A percentile compares a stretch with the other conserved stretches of the same genome.
Conservation (phyloP, 2,329 filamentous ascomycete species). For the Fusarium clavum region DNA sequence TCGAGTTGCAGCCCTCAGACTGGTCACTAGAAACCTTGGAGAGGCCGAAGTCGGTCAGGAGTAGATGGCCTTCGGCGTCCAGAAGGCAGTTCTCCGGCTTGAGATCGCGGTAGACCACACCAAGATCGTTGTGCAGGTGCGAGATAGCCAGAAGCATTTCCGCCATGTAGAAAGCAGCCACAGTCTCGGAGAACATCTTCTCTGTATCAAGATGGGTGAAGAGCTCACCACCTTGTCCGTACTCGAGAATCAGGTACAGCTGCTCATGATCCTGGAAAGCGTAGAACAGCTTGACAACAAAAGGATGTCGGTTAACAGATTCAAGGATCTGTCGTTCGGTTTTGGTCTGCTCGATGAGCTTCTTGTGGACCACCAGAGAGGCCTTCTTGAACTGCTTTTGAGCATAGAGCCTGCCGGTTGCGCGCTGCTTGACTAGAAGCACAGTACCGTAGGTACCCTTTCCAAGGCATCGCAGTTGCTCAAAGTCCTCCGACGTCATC, state of each 20-base stretch:
- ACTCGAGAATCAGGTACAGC: slow-evolving; percentile 96
- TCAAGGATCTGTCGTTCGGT: slow-evolving; percentile 95
- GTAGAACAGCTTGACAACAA: slow-evolving; percentile 98
- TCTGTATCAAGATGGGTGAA: slow-evolving; percentile 95
- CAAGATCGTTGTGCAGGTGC: slow-evolving; percentile 90
- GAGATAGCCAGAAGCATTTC: slow-evolving; percentile 96
- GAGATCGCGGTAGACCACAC: slow-evolving; percentile 95
- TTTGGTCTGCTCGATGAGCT: slow-evolving; percentile 95
- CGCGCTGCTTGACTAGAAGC: slow-evolving; percentile 87
- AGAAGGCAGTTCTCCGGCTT: slow-evolving; percentile 98
- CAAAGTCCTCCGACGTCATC: slow-evolving; percentile 92
- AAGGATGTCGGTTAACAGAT: slow-evolving; percentile 94
- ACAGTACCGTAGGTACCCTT: slow-evolving; percentile 98
- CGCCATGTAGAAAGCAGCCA: slow-evolving; percentile 97
- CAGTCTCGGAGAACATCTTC: slow-evolving; percentile 92
- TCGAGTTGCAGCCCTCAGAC: slow-evolving; percentile 79
- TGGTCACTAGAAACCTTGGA: slow-evolving; percentile 88
- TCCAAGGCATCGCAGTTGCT: slow-evolving; percentile 89
- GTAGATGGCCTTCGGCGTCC: slow-evolving; percentile 88
- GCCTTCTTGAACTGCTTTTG: slow-evolving; percentile 99
- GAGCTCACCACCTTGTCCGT: slow-evolving; percentile 95
- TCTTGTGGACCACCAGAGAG: slow-evolving; percentile 93
- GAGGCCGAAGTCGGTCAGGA: slow-evolving; percentile 95
- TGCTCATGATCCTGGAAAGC: slow-evolving; percentile 99
- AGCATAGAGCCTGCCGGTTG: slow-evolving; percentile 89